phyloP scores from a whole-genome alignment of 1,284 basidiomycete genomes.

The Rhizoctonia solani region DNA sequence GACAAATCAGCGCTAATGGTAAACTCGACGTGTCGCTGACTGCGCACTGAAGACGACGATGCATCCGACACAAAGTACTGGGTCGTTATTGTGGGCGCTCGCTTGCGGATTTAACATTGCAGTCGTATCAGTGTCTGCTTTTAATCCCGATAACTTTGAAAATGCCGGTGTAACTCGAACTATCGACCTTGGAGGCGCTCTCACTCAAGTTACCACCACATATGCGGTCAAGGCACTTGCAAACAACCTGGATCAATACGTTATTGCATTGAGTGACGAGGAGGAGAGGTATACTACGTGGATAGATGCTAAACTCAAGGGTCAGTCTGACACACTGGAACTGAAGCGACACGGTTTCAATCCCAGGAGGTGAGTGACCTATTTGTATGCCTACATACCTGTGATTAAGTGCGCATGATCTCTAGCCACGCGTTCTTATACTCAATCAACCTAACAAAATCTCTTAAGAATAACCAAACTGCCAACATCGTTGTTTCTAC shows the following conservation, averaged over 20 bases:
- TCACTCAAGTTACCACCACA: constrained; percentile 83
- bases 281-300: constrained; percentile 74
- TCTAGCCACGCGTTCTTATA: constrained; percentile 50
- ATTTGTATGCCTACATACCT: not conserved
- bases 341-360: constrained; percentile 57
- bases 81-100: constrained; percentile 5
- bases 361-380: constrained; percentile 54
- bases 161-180: constrained; percentile 86
- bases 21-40: constrained; percentile 30
- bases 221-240: constrained; percentile 79
- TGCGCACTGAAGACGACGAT: constrained; percentile 28
- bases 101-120: constrained; percentile 7
- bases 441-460: constrained; percentile 51
- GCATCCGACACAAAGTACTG: not conserved
- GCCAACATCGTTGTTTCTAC: constrained; percentile 77
- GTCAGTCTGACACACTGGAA: constrained; percentile 61
- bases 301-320: constrained; percentile 78
- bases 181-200: constrained; percentile 83
- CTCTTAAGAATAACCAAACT: constrained; percentile 59
- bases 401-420: constrained; percentile 4
- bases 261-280: constrained; percentile 66
- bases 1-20: constrained; percentile 12
- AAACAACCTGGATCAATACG: constrained; percentile 64
- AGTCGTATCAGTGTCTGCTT: not conserved
- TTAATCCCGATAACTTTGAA: constrained; percentile 59